Base-by-base conservation (phyloP, 2,329 filamentous ascomycete genomes). In the Epichloe gansuensis region DNA sequence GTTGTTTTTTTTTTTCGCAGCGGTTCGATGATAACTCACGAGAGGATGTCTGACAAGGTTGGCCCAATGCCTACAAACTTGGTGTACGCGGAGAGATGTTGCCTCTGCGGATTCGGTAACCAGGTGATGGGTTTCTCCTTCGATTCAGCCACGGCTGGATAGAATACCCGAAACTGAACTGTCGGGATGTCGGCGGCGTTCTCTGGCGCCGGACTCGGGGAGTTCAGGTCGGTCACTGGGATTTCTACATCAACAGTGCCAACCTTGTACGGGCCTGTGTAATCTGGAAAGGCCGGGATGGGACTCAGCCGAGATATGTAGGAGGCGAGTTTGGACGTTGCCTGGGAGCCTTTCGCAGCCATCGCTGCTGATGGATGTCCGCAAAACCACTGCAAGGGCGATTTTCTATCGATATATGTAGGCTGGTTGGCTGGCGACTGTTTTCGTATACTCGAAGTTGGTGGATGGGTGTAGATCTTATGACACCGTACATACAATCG, bases 191-290 rank as follows among this genome's bases (percentile, higher is more conserved):
- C 72, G 51, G 68, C 67, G 5, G 80, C 75, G 48, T 76, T 73
- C 7, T 74, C 70, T 5, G 80, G 78, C 7, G 72, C 66, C 3
- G 74, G 70, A 23, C 76, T 72, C 0, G 82, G 78, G 1, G 77
- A 71, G 2, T 74, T 64, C 5, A 84, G 69, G 47, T 80, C 75
- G 31, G 75, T 72, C 9, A 85, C 74, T 43, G 88, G 85, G 15
- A 94, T 79, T 69, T 95, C 89, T 57, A 91, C 75, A 61, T 94
- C 88, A 58, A 88, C 73, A 2, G 84, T 87, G 56, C 87, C 88
- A 53, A 93, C 87, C 60, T 81, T 80, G 71, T 88, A 83, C 0
- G 85, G 84, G 0, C 87, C 89, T 1, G 83, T 82, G 63, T 89
- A 91, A 4, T 80, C 71, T 4, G 87, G 84, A 53, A 94, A 89